Evolutionary conservation across 495 filamentous ascomycete genomes (phyloP), one percentile per base, ranked within the genome.

Genomic region (Echria macrotheca): DNA sequence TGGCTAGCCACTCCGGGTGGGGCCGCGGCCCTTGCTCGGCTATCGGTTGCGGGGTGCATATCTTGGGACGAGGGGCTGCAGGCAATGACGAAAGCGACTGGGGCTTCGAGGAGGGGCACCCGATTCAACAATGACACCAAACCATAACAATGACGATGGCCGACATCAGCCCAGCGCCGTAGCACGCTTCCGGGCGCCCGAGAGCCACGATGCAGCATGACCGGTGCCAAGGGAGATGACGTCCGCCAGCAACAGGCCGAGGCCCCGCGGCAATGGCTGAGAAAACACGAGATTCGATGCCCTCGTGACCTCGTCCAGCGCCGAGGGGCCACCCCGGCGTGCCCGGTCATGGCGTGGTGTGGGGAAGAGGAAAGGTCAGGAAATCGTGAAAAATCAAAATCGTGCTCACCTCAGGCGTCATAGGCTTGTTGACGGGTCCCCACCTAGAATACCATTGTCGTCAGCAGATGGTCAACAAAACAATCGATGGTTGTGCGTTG

Each of bases 341-440:
- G 41, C 35, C 4, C 41, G 44, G 55, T 24, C 35, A 36, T 22
- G 17, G 38, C 36, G 24, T 49, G 33, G 33, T 17, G 24, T 10
- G 3, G 11, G 41, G 35, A 19, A n/a, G 12, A 14, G 24, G 32
- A 26, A 24, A 44, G 26, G 5, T 10, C 32, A 11, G 23, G 28
- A 26, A 22, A 32, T 25, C 11, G 45, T 19, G 29, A 10, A n/a
- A 37, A 44, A 21, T 24, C 31, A 52, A 24, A 40, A 47, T 26
- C 39, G 33, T 24, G 51, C 91, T 83, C 82, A 98, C 93, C 73
- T 97, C 91, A 58, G 91, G 87, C 53, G 81, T 83, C 93, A 98
- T 98, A 47, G 93, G 87, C 82, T 96, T 96, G 78, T 98, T 98
- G 56, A 98, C 93, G 33, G 93, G 93, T 54, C 74, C 74, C 73